phyloP scores from a whole-genome alignment of 495 filamentous ascomycete genomes.

The Penicillium pulvis region DNA sequence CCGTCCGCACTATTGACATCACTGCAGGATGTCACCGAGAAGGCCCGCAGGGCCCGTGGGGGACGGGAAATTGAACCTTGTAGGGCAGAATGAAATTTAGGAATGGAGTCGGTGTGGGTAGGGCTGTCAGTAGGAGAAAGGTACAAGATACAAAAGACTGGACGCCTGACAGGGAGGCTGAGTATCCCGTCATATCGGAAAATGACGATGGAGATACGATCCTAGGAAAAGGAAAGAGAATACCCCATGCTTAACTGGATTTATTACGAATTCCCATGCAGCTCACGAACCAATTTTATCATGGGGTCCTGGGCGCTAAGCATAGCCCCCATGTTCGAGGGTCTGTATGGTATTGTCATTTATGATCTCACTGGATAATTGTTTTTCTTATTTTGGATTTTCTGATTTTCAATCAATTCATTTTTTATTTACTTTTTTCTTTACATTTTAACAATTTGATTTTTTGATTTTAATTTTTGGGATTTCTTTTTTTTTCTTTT shows the following conservation, averaged over 20 bases:
- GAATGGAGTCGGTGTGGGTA: neutral
- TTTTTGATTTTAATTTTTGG: conserved; percentile 12
- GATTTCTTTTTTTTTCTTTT: neutral
- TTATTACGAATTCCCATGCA: neutral
- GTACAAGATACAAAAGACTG: neutral
- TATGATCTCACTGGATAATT: neutral
- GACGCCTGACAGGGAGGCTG: conserved; percentile 17
- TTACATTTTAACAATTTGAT: conserved; percentile 7
- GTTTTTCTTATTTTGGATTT: conserved; percentile 19
- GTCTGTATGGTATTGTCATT: conserved; percentile 7
- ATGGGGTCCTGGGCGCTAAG: neutral
- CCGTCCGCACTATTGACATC: neutral
- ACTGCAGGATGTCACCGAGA: conserved; percentile 6
- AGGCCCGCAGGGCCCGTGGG: conserved; percentile 1
- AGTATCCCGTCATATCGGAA: neutral
- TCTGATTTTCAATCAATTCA: conserved; percentile 15
- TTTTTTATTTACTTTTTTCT: conserved; percentile 12
- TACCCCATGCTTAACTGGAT: too few species aligned
- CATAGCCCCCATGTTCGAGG: conserved; percentile 6
- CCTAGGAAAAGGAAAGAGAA: too few species aligned
- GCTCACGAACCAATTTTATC: neutral
- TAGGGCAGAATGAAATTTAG: conserved; percentile 8
- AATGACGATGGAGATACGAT: neutral
- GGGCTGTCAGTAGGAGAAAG: conserved; percentile 1
- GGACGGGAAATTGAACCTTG: neutral